Percentiles rank a stretch among this genome's conserved stretches.
Conservation (phyloP, 2,329 filamentous ascomycete species). For the Hymenoscyphus salicellus region DNA sequence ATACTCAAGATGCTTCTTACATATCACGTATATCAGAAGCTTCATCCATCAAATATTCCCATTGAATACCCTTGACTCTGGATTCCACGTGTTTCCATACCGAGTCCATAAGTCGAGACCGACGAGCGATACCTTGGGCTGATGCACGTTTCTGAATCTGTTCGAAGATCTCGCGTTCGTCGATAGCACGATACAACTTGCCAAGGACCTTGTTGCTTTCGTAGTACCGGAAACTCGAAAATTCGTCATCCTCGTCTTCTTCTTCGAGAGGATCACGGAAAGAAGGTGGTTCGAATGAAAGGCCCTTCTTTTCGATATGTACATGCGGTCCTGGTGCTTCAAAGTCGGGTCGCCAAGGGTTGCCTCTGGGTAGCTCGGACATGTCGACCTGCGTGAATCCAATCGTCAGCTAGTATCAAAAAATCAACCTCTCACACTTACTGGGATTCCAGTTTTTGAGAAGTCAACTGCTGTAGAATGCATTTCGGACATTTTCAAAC, state of each 20-base stretch:
- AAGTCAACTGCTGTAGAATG: slow-evolving; percentile 73
- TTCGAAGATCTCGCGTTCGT: slow-evolving; percentile 63
- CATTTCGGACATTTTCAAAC: slow-evolving; percentile 53
- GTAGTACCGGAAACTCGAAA: slow-evolving; percentile 58
- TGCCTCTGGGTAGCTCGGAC: slow-evolving; percentile 28
- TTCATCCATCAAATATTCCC: slow-evolving; percentile 39
- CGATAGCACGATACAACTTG: slow-evolving; percentile 66
- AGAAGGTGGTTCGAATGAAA: slow-evolving; percentile 20
- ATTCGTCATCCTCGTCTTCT: slow-evolving; percentile 48
- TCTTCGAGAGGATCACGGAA: slow-evolving; percentile 31
- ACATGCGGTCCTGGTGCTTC: slow-evolving; percentile 49
- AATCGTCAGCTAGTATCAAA: neutral
- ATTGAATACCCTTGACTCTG: slow-evolving; percentile 37
- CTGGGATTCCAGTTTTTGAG: slow-evolving; percentile 68
- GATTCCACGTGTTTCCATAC: slow-evolving; percentile 42
- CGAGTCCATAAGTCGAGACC: slow-evolving; percentile 25
- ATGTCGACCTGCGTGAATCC: slow-evolving; percentile 27
- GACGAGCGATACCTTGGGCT: slow-evolving; percentile 12
- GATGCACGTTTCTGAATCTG: slow-evolving; percentile 28
- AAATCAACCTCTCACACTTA: slow-evolving; percentile 32
- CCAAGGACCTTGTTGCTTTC: slow-evolving; percentile 67
- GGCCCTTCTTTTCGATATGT: slow-evolving; percentile 38
- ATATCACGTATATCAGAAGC: slow-evolving; percentile 43
- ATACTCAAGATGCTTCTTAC: slow-evolving; percentile 37
- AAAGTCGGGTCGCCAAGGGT: slow-evolving; percentile 47